A percentile compares a stretch with the other conserved stretches of the same genome.
Conservation (phyloP, 1,284 basidiomycete species). For the Boletus hoseneyae region DNA sequence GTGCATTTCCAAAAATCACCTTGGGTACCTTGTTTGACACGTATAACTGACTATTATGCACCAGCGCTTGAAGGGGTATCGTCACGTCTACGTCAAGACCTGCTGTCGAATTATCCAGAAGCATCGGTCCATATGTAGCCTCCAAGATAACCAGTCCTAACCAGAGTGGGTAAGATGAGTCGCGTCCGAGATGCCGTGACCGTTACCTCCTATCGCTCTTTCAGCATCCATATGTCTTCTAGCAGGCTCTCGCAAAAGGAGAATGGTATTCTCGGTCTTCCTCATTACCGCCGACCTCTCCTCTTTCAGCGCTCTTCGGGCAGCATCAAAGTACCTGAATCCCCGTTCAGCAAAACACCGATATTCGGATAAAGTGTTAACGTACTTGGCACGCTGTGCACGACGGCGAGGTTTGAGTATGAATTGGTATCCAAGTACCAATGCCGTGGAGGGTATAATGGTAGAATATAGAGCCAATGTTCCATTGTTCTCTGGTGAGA, state of each 20-base stretch:
- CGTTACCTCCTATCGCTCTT: constrained; percentile 32
- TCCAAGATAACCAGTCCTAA: constrained; percentile 66
- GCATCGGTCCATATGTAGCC: constrained; percentile 56
- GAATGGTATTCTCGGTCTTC: constrained; percentile 52
- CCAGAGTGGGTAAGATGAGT: constrained; percentile 8
- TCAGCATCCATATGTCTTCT: constrained; percentile 44
- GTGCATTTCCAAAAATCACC: constrained; percentile 37
- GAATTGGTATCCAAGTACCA: constrained; percentile 48
- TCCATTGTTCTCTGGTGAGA: constrained; percentile 46
- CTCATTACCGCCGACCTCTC: constrained; percentile 53
- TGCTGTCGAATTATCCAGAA: constrained; percentile 43
- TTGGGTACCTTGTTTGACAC: constrained; percentile 73
- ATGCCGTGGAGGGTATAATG: constrained; percentile 45
- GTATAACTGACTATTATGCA: constrained; percentile 74
- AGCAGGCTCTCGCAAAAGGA: constrained; percentile 45
- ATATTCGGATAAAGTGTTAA: constrained; percentile 6
- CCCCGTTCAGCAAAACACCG: constrained; percentile 30
- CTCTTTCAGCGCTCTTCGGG: constrained; percentile 51
- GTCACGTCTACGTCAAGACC: constrained; percentile 73
- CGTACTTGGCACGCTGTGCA: constrained; percentile 36
- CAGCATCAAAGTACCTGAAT: constrained; percentile 50
- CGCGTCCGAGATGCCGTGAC: constrained; percentile 2
- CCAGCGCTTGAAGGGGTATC: constrained; percentile 78
- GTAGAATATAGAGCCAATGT: constrained; percentile 42
- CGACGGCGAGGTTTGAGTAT: constrained; percentile 49